Conservation (phyloP, 305 asterid genomes). For the Stenogyne calaminthoides region DNA sequence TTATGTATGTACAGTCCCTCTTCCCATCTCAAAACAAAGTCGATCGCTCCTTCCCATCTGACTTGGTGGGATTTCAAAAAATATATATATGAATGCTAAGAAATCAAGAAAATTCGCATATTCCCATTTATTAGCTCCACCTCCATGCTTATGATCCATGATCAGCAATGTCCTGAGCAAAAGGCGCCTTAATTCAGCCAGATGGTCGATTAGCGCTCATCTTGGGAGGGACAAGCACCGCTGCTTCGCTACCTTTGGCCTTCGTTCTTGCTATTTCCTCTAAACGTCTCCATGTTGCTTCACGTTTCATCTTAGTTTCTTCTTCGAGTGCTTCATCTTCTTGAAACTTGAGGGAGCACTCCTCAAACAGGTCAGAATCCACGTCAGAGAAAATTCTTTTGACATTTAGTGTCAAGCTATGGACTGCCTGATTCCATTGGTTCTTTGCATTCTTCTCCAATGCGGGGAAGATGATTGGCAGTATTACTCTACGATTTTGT, state of each 20-base stretch:
- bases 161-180: conserved; percentile 27
- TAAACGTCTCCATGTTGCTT: conserved; percentile 74
- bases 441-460: conserved; percentile 48
- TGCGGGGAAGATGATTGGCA: conserved; percentile 57
- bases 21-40: conserved; percentile 30
- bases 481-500: conserved; percentile 51
- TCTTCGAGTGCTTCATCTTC: conserved; percentile 63
- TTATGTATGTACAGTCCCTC: conserved; percentile 53
- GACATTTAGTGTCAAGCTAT: conserved; percentile 62
- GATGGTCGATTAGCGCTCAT: conserved; percentile 40
- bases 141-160: conserved; percentile 33
- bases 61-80: conserved; percentile 35
- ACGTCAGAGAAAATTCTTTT: conserved; percentile 73
- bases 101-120: conserved; percentile 23
- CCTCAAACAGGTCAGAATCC: conserved; percentile 77
- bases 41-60: conserved; percentile 25
- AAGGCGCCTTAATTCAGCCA: conserved; percentile 38
- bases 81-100: conserved; percentile 14
- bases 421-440: conserved; percentile 65
- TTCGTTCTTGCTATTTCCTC: conserved; percentile 73
- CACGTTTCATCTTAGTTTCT: conserved; percentile 60
- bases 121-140: conserved; percentile 20
- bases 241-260: conserved; percentile 56
- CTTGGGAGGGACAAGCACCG: conserved; percentile 51
- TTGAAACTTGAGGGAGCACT: conserved; percentile 67